Evolutionary conservation across 2,329 filamentous ascomycete species (phyloP).

Genomic region (Penicillium olsonii): DNA sequence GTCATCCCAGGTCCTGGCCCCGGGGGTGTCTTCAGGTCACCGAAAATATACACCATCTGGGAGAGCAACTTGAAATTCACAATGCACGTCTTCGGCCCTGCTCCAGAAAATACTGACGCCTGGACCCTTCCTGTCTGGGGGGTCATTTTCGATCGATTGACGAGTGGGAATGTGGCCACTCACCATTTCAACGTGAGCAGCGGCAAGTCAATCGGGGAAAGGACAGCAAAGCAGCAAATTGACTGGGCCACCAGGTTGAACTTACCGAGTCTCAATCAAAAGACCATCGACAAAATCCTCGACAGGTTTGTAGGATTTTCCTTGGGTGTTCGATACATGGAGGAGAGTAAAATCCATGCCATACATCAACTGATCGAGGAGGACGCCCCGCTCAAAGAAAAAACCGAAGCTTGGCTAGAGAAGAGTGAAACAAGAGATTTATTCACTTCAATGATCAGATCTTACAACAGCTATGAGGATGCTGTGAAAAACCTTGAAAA

Average conservation of each 20-base stretch:
- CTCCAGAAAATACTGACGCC: background rate
- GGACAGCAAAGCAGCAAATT: constrained; percentile 1
- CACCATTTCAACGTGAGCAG: background rate
- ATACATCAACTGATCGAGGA: background rate
- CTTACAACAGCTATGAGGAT: background rate
- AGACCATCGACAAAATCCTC: background rate
- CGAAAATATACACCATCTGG: no score
- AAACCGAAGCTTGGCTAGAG: background rate
- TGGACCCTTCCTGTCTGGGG: constrained; percentile 1
- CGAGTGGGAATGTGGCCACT: constrained; percentile 1
- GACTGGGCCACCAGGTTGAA: constrained; percentile 5
- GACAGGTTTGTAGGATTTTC: constrained; percentile 4
- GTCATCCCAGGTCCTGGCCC: no score
- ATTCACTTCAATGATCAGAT: background rate
- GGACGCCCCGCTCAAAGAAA: background rate
- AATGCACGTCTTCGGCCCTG: background rate
- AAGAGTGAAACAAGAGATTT: background rate
- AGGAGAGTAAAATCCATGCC: constrained; percentile 5
- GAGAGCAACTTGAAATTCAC: no score
- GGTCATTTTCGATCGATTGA: constrained; percentile 5
- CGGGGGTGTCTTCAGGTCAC: no score
- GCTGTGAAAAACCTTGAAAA: background rate
- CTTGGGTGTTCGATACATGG: constrained; percentile 1
- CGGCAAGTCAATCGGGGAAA: background rate
- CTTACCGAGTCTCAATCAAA: background rate